Evolutionary conservation across 2,329 filamentous ascomycete species (phyloP).

Genomic region (Arthrinium puccinioides): DNA sequence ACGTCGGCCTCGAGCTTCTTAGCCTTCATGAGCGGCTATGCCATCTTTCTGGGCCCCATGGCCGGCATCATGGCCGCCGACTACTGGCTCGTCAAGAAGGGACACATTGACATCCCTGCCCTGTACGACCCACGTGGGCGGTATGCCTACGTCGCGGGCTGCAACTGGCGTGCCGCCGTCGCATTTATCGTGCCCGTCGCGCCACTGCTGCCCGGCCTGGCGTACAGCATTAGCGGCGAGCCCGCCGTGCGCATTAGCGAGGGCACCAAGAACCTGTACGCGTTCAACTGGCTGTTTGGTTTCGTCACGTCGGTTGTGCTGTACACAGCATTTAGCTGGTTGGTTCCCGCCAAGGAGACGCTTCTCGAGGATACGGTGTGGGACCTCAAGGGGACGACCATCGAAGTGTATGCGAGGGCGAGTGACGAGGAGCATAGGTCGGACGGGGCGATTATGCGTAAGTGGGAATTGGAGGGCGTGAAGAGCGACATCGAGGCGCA

Average conservation of each 20-base stretch:
- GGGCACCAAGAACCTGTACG: constrained; percentile 48
- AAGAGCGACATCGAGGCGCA: too few relatives aligned
- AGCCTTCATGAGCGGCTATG: constrained; percentile 55
- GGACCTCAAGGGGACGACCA: constrained; percentile 19
- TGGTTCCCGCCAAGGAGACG: constrained; percentile 42
- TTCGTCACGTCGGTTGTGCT: constrained; percentile 49
- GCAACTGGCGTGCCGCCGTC: constrained; percentile 53
- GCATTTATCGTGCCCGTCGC: constrained; percentile 50
- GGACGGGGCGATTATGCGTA: too few relatives aligned
- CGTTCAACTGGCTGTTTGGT: constrained; percentile 60
- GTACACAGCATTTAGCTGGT: constrained; percentile 42
- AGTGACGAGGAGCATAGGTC: constrained; percentile 5
- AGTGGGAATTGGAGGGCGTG: too few relatives aligned
- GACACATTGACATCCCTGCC: constrained; percentile 36
- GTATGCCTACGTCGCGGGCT: constrained; percentile 37
- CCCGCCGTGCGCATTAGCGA: constrained; percentile 19
- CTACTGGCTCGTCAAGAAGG: constrained; percentile 50
- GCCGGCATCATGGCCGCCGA: constrained; percentile 53
- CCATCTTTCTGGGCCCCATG: constrained; percentile 57
- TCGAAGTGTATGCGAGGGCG: constrained; percentile 12
- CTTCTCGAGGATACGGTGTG: constrained; percentile 34
- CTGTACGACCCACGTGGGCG: constrained; percentile 29
- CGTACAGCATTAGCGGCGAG: constrained; percentile 30
- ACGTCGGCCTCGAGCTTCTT: constrained; percentile 50
- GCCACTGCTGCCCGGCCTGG: constrained; percentile 50